Base-by-base conservation (phyloP, 139 green algal genomes). In the Monoraphidium neglectum region DNA sequence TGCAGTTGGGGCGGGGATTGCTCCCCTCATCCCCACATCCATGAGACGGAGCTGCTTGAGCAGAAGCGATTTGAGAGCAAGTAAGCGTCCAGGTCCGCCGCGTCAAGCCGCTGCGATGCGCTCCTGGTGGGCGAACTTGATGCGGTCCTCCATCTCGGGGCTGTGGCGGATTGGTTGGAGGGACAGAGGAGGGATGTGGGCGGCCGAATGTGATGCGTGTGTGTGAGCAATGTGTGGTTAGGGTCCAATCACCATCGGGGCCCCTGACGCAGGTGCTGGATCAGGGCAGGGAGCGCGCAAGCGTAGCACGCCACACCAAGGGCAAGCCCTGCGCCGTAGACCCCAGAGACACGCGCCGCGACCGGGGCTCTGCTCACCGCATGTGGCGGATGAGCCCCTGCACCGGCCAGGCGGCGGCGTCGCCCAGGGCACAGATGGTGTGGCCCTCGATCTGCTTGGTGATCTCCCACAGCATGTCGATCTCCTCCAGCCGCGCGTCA, bases 311-410 rank as follows among this genome's bases (percentile, higher is more conserved):
- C 51, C 51, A 18, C 18, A 18, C 51, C 51, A 18, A 60, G 18
- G 88, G 84, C 54, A 93, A 84, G 56, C 77, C 79, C 74, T 89
- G 82, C 2, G 70, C 62, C 2, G 77, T 80, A 26, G 68, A 40
- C 38, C 87, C 83, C 35, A 91, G 92, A 85, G 28, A 92, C 74
- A 51, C 80, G 75, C 83, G 95, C 91, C 69, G 95, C 85, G 57
- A 92, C 84, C 5, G 85, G 88, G 38, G 18, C 51, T 60, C 51
- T 60, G 18, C 51, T 51, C 43, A 78, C 72, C 93, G 87, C 88
- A 99, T 98, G 88, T 99, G 96, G n/a, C 96, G 82, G 79, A 99
- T 98, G 1, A 99, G 85, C 3, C 96, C 96, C 83, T 97, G 92
- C 37, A 99, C 91, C 4, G 95, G 95, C 96, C 96, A 98, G 8